Conservation (phyloP, 805 yeast species). For the Candida easanensis region DNA sequence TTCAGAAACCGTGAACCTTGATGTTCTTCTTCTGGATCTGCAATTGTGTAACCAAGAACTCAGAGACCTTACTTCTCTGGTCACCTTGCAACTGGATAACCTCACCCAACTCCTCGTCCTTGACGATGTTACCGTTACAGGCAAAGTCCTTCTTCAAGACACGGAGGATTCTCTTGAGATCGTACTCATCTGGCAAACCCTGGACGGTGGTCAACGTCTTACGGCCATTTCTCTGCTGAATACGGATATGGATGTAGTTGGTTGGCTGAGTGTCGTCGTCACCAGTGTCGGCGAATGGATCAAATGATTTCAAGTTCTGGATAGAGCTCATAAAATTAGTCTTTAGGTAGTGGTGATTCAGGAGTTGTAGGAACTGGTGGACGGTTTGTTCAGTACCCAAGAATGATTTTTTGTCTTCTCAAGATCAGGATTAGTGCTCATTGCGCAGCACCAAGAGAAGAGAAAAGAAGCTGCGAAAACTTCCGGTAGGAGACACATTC, state of each 20-base stretch:
- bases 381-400: no score
- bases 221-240: slow-evolving; percentile 99
- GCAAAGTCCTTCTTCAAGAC: slow-evolving; percentile 97
- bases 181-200: slow-evolving; percentile 95
- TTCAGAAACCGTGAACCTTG: slow-evolving; percentile 95
- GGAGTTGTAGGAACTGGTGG: no score
- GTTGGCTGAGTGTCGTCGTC: slow-evolving; percentile 97
- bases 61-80: slow-evolving; percentile 95
- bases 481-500: no score
- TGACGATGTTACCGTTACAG: slow-evolving; percentile 97
- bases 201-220: slow-evolving; percentile 97
- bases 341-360: background rate
- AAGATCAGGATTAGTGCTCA: no score
- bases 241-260: slow-evolving; percentile 95
- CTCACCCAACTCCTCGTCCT: slow-evolving; percentile 94
- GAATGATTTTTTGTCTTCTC: no score
- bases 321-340: slow-evolving; percentile 69
- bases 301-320: slow-evolving; percentile 82
- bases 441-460: no score
- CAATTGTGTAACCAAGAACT: slow-evolving; percentile 82
- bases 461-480: no score
- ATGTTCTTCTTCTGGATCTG: slow-evolving; percentile 93
- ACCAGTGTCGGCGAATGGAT: slow-evolving; percentile 99
- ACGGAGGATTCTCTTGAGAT: slow-evolving; percentile 87
- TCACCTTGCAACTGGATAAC: slow-evolving; percentile 98